Evolutionary conservation across 305 asterid species (phyloP).

Genomic region (Solanum aculeatissimum): DNA sequence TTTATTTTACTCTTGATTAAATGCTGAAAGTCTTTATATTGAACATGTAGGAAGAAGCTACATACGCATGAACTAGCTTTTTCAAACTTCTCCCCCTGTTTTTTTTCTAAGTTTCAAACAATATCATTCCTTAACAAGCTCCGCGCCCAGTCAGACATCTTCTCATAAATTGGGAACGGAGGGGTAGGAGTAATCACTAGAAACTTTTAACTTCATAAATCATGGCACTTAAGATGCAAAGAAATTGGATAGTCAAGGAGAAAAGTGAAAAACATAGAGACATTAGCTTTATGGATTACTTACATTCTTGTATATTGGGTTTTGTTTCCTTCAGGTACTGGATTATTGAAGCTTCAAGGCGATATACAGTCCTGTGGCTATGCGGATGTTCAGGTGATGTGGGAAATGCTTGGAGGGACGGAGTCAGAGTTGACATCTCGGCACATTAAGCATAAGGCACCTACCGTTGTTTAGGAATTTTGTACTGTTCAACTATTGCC

Average conservation of each 20-base stretch:
- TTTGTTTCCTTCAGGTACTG: slow-evolving; percentile 31
- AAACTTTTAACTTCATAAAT: neutral
- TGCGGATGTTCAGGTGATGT: slow-evolving; percentile 80
- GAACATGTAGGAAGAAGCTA: neutral
- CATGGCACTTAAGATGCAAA: neutral
- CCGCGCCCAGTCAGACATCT: neutral
- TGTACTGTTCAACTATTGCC: slow-evolving; percentile 21
- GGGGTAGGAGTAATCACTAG: neutral
- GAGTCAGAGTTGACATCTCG: slow-evolving; percentile 40
- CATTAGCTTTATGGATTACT: neutral
- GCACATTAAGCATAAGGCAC: slow-evolving; percentile 25
- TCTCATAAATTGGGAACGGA: neutral
- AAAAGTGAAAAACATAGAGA: neutral
- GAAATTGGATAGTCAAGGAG: neutral
- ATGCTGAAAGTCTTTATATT: neutral
- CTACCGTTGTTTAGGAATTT: slow-evolving; percentile 40
- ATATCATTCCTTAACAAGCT: neutral
- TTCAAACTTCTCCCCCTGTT: neutral
- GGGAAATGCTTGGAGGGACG: slow-evolving; percentile 71
- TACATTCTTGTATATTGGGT: neutral
- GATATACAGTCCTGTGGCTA: slow-evolving; percentile 89
- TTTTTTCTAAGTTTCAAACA: neutral
- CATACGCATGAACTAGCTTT: neutral
- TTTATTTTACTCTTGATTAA: neutral
- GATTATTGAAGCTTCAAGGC: slow-evolving; percentile 65